A percentile compares a stretch with the other conserved stretches of the same genome.
Evolutionary conservation across 2,329 filamentous ascomycete genomes (phyloP).

Genomic region (Arthrobotrys sphaeroides): DNA sequence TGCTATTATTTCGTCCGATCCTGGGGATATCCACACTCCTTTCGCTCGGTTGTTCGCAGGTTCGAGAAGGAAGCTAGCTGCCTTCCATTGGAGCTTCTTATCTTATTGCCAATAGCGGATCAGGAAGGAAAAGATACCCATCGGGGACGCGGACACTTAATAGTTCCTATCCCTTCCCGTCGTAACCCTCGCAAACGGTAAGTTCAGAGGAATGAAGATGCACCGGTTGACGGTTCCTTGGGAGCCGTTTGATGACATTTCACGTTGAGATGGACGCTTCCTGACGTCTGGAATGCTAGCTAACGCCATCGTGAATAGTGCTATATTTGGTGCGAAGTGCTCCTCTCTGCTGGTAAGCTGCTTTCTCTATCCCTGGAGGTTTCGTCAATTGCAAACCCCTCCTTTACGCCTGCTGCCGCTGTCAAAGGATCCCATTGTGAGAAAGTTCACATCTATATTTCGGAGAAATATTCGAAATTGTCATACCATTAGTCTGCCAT

Average conservation of each 20-base stretch:
- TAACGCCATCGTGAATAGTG: constrained; percentile 27
- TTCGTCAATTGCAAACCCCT: background rate
- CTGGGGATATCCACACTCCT: constrained; percentile 49
- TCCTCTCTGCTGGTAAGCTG: constrained; percentile 26
- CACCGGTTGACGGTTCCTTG: background rate
- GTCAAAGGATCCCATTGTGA: constrained; percentile 17
- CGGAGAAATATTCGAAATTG: constrained; percentile 13
- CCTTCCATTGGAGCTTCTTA: constrained; percentile 11
- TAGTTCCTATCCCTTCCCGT: constrained; percentile 14
- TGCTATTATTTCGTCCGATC: constrained; percentile 10
- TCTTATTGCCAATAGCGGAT: constrained; percentile 22
- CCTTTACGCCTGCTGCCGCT: constrained; percentile 4
- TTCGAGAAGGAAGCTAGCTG: constrained; percentile 16
- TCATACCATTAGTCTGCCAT: constrained; percentile 28
- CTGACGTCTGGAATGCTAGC: constrained; percentile 30
- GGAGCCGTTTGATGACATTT: constrained; percentile 21
- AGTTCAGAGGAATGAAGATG: constrained; percentile 26
- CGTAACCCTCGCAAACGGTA: constrained; percentile 13
- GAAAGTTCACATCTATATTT: constrained; percentile 21
- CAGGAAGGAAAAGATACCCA: constrained; percentile 19
- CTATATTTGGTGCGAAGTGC: constrained; percentile 41
- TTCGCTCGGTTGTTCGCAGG: constrained; percentile 5
- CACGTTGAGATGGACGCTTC: constrained; percentile 26
- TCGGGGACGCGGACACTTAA: constrained; percentile 29
- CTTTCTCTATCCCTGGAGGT: constrained; percentile 9